Base-by-base conservation (phyloP, 1,139 yeast species). In the Tardiomyces digboiensis region DNA sequence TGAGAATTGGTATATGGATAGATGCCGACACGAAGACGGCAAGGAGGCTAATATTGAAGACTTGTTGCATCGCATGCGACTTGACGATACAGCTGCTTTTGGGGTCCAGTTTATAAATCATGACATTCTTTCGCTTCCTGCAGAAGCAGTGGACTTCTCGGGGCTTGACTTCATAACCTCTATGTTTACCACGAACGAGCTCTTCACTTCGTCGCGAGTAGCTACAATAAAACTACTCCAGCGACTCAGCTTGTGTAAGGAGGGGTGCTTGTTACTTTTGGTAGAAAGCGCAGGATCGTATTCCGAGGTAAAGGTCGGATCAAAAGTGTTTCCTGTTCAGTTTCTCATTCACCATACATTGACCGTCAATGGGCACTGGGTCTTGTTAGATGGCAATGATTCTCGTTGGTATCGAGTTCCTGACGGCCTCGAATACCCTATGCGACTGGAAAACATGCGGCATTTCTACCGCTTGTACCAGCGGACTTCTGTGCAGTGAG, bases 231-330 rank as follows among this genome's bases (percentile, higher is more conserved):
- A 70, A 42, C 72, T 84, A 44, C 67, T 87, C 44, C 82, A 60
- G 58, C 29, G 65, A 73, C 51, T 80, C 69, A 49, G 50, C 53
- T 20, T 53, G 57, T 45, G 85, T 85, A 59, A 59, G 59, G 48
- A 61, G 1, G 93, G 88, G 0, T 64, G 86, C 16, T 62, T 75
- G 29, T 64, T 87, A 36, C 67, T 87, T 41, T 77, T 87, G 36
- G 78, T 86, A 1, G 96, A 87, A 57, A 82, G 93, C 64, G 96
- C 96, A 0, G 96, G 96, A 0, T 83, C 94, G 3, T 87, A 81
- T 61, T 84, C 95, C 1, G 82, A 85, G 56, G 82, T 87, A 39
- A 74, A 78, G 1, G 72, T 87, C 33, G 95, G 95, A 1, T 64
- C 76, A 22, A 84, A 80, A 57, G 75, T 69, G 51, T 87, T 87